These are phyloP conservation scores for Colletotrichum aenigma DNA, from an alignment of 2,329 filamentous ascomycete species.

Conservation along the genomic window DNA sequence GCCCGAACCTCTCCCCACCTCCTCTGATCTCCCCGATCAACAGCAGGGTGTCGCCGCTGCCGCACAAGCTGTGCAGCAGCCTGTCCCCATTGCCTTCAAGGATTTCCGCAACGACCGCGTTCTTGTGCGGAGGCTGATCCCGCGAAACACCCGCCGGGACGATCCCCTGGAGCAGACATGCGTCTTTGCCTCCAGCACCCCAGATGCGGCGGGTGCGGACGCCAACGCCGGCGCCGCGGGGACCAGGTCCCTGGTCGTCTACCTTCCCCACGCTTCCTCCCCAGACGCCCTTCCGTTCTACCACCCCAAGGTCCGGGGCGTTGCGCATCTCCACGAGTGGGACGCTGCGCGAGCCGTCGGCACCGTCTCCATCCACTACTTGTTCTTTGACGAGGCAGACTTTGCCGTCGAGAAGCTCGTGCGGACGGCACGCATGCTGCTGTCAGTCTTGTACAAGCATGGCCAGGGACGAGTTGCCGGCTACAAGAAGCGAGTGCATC, in stretches of 20 bases:
- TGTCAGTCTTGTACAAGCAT: slow-evolving; percentile 75
- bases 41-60: slow-evolving; percentile 30
- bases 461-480: slow-evolving; percentile 67
- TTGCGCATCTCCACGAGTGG: slow-evolving; percentile 80
- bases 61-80: slow-evolving; percentile 18
- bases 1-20: slow-evolving; percentile 12
- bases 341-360: slow-evolving; percentile 45
- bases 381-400: slow-evolving; percentile 49
- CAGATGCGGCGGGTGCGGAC: not conserved
- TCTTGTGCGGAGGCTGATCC: slow-evolving; percentile 79
- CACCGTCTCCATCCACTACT: slow-evolving; percentile 64
- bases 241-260: slow-evolving; percentile 66
- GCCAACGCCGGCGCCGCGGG: slow-evolving; percentile 21
- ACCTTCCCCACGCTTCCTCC: slow-evolving; percentile 73
- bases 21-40: slow-evolving; percentile 23
- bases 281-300: slow-evolving; percentile 80
- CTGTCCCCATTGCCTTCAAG: slow-evolving; percentile 48
- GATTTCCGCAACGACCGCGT: slow-evolving; percentile 55
- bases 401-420: slow-evolving; percentile 51
- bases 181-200: slow-evolving; percentile 60
- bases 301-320: slow-evolving; percentile 75
- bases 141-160: slow-evolving; percentile 81
- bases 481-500: slow-evolving; percentile 82
- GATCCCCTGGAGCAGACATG: slow-evolving; percentile 81
- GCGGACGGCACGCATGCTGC: slow-evolving; percentile 71